phyloP scores from a whole-genome alignment of 345 rosid species.

The Gossypium arboreum region DNA sequence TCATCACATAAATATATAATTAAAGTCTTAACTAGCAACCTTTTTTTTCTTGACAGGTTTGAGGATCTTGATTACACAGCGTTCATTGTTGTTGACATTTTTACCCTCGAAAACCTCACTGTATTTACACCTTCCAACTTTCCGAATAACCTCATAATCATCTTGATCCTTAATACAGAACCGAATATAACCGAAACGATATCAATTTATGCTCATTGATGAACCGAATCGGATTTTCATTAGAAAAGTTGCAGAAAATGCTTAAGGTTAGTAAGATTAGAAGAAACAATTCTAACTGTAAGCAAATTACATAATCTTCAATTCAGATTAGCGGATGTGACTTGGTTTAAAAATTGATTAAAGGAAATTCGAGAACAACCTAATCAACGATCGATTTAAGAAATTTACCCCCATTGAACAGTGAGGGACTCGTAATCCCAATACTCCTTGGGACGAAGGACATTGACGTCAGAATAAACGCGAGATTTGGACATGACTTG shows the following conservation, averaged over 20 bases:
- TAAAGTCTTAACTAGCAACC: conserved; percentile 29
- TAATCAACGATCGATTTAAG: not conserved
- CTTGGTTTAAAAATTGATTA: not conserved
- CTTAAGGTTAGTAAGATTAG: not conserved
- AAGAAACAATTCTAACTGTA: not conserved
- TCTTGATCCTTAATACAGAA: conserved; percentile 56
- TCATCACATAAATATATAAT: not conserved
- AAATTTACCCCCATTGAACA: conserved; percentile 54
- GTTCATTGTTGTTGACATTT: conserved; percentile 61
- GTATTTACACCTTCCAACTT: conserved; percentile 78
- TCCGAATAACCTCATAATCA: conserved; percentile 80
- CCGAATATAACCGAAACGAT: not conserved
- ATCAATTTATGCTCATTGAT: not conserved
- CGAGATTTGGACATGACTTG: conserved; percentile 76
- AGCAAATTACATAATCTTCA: not conserved
- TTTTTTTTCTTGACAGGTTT: conserved; percentile 89
- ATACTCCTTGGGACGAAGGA: conserved; percentile 78
- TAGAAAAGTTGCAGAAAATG: not conserved
- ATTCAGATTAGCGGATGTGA: not conserved
- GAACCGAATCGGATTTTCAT: not conserved
- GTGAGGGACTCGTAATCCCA: conserved; percentile 84
- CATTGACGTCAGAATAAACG: conserved; percentile 85
- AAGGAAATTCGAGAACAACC: not conserved
- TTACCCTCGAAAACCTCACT: conserved; percentile 81
- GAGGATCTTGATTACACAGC: conserved; percentile 75